Evolutionary conservation across 441 rosid genomes (phyloP), one percentile per base, ranked within the genome.

Genomic region (Adansonia grandidieri): DNA sequence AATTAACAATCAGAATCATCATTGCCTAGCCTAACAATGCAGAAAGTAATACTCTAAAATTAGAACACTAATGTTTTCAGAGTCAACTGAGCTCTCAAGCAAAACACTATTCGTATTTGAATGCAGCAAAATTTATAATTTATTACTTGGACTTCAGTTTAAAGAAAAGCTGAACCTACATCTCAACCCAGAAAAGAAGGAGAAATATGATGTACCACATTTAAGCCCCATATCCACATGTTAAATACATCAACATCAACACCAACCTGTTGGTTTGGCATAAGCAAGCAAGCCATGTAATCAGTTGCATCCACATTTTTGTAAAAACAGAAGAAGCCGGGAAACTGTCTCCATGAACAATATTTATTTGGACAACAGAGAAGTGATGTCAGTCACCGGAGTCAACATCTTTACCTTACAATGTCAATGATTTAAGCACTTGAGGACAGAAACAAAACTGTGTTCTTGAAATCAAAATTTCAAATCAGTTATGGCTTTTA

Each of bases 401-500:
- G 63, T 54, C 75, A 72, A 72, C 28, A 72, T 72, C 75, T 72
- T 32, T 71, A 32, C 62, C 28, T 71, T 32, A 24, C 28, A 28
- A 22, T 22, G 74, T 70, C 44, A 48, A n/a, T n/a, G n/a, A n/a
- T n/a, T 22, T 50, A 32, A 48, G 79, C 80, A 19, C 19, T 54
- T 6, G 6, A 51, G 17, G 73, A 40, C 61, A 42, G 63, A 74
- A 63, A 54, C 48, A 65, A n/a, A 44, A 32, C 63, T 69, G 73
- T 15, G 60, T 62, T 28, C 42, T 73, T 0, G 42, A 17, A 50
- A 57, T 40, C 17, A 45, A 19, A 0, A 24, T 24, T 24, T 40
- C 51, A 13, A 76, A 28, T 47, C 48, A n/a, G 54, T 79, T 75
- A 91, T 19, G 82, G 80, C 79, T 82, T 86, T n/a, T n/a, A n/a